Base-by-base conservation (phyloP, 306 rosid genomes). In the Citrullus amarus region DNA sequence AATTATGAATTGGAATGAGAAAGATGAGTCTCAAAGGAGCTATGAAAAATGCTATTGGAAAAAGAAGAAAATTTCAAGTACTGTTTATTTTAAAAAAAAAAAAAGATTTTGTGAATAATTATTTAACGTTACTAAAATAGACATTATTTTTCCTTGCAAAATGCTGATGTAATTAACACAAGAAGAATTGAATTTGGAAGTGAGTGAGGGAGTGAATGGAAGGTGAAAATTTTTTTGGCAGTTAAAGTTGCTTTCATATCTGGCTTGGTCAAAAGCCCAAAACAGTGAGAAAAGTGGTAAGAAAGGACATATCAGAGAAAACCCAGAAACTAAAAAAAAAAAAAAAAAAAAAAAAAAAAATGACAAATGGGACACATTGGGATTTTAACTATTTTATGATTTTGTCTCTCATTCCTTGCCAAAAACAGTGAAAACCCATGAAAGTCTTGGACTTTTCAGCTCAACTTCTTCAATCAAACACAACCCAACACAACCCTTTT, bases 391-490 rank as follows among this genome's bases (percentile, higher is more conserved):
- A 30, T 78, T 78, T 46, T 48, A 30, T 63, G 57, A 48, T 51
- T 65, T 65, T 78, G 38, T 79, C 66, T 79, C 84, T 82, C 78
- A 81, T 84, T 84, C 74, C 87, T 84, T 84, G 90, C 93, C 90
- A 84, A 86, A 93, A 89, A 90, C 96, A 89, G 98, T 90, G 96
- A 89, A 89, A 89, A 88, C 89, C 86, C 80, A 88, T 84, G 93
- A 88, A 91, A 90, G 94, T 83, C 81, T 87, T 87, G 84, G 89
- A 86, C 92, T 89, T 86, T 88, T 89, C 90, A 89, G 89, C 85
- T 79, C 90, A 70, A 82, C 96, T 84, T 84, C 88, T 88, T 88
- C 97, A 85, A 89, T 88, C 92, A 85, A 88, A 84, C 34, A 50
- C 20, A 50, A 25, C 28, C 53, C 30, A 68, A 41, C 36, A 46